phyloP scores from a whole-genome alignment of 345 rosid genomes.

The Rhodamnia argentea region DNA sequence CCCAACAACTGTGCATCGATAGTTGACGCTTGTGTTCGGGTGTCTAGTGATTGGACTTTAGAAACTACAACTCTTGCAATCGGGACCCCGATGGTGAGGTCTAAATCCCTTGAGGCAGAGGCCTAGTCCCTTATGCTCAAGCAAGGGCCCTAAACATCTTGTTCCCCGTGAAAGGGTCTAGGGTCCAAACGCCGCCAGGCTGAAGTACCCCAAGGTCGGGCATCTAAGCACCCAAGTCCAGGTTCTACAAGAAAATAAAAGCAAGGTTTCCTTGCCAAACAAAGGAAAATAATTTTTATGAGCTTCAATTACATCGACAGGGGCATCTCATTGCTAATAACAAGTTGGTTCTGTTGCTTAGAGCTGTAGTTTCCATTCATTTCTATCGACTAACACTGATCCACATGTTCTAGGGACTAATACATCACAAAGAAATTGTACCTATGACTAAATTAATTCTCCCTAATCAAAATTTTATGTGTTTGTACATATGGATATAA shows the following conservation, averaged over 20 bases:
- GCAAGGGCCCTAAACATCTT: background rate
- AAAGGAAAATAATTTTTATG: background rate
- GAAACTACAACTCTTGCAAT: background rate
- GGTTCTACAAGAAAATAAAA: background rate
- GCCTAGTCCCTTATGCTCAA: background rate
- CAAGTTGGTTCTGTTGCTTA: background rate
- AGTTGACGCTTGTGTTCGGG: accelerated
- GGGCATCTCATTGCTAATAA: too few species aligned
- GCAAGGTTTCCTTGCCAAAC: background rate
- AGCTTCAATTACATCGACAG: too few species aligned
- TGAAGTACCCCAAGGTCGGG: background rate
- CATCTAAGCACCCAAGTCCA: background rate
- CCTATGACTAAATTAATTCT: too few species aligned
- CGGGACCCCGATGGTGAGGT: background rate
- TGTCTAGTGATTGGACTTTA: background rate
- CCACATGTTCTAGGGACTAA: too few species aligned
- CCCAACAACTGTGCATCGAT: too few species aligned
- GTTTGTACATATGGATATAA: too few species aligned
- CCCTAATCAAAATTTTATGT: too few species aligned
- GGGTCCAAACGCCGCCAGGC: accelerated
- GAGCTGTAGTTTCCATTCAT: background rate
- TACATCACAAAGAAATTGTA: too few species aligned
- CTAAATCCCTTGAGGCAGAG: background rate
- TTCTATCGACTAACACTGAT: background rate
- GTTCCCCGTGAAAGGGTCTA: background rate